Base-by-base conservation (phyloP, 2,329 filamentous ascomycete species). In the Fusarium chaquense region DNA sequence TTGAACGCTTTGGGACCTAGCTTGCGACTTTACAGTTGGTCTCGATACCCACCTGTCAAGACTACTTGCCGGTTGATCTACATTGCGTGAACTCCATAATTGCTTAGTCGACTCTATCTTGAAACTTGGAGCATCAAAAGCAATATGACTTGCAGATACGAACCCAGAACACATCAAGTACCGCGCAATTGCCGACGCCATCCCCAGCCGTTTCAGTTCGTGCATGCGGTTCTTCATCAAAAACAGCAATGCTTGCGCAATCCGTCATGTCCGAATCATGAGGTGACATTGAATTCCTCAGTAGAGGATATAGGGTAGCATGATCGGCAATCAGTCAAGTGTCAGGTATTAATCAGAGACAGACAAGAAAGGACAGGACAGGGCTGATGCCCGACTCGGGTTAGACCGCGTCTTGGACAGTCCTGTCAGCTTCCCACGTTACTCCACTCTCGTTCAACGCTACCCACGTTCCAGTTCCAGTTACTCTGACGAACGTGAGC, bases 401-500 rank as follows among this genome's bases (percentile, higher is more conserved):
- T n/a, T 65, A 60, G 61, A 26, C 13, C n/a, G 28, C 4, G n/a
- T 22, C 16, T 13, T 52, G 22, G 24, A 5, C 24, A 28, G 16
- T n/a, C 3, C 33, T 40, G 16, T 20, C 5, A 43, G 16, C 22
- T 24, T 15, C 30, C 7, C 33, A 50, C 16, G 10, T 28, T 45
- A 45, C 59, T 58, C 62, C 62, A 65, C 62, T 53, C 43, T 15
- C 24, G 13, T 32, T 50, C 45, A 22, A 50, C 46, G 46, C 16
- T 36, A 38, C 32, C 47, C 54, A 47, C 46, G 54, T 59, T 30
- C 43, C 51, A 47, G 33, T 40, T 12, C 12, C 46, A 33, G 32
- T 15, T 36, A 18, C 35, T 36, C 16, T 36, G n/a, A 51, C 49
- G 12, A 51, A 46, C 12, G 5, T 46, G 28, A 59, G 52, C 61